A percentile compares a stretch with the other conserved stretches of the same genome.
These are phyloP conservation scores for Centella asiatica DNA, from an alignment of 129 eudicot species.

Conservation along the genomic window DNA sequence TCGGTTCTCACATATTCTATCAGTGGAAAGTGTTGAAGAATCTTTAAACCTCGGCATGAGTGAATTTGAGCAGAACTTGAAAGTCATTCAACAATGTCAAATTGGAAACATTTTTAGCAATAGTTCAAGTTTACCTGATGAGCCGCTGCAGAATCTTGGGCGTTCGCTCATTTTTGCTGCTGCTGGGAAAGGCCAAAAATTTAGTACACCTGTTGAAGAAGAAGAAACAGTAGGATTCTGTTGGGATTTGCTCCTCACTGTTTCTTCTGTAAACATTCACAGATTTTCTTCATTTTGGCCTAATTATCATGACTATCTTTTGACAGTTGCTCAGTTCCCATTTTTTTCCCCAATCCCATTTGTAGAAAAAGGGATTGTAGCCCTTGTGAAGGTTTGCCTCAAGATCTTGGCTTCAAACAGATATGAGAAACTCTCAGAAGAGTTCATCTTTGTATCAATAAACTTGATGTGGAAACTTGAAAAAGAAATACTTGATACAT, in stretches of 20 bases:
- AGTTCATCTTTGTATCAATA: slow-evolving; percentile 64
- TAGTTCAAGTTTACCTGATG: slow-evolving; percentile 54
- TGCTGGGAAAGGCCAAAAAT: slow-evolving; percentile 91
- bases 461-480: slow-evolving; percentile 81
- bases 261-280: slow-evolving; percentile 38
- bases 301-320: slow-evolving; percentile 51
- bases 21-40: slow-evolving; percentile 80
- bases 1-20: slow-evolving; percentile 52
- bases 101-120: slow-evolving; percentile 66
- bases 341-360: slow-evolving; percentile 71
- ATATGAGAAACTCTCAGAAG: slow-evolving; percentile 50
- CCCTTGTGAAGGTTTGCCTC: slow-evolving; percentile 44
- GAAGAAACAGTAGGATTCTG: slow-evolving; percentile 86
- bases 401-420: slow-evolving; percentile 41
- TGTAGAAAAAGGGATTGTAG: slow-evolving; percentile 64
- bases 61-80: slow-evolving; percentile 83
- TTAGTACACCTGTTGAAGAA: slow-evolving; percentile 76
- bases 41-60: slow-evolving; percentile 52
- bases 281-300: slow-evolving; percentile 70
- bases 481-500: slow-evolving; percentile 67
- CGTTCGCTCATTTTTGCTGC: slow-evolving; percentile 69
- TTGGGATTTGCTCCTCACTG: slow-evolving; percentile 65
- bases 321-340: slow-evolving; percentile 62
- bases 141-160: slow-evolving; percentile 66
- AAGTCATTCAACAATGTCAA: slow-evolving; percentile 75